phyloP scores from a whole-genome alignment of 495 filamentous ascomycete genomes.

The Lindgomyces ingoldianus region DNA sequence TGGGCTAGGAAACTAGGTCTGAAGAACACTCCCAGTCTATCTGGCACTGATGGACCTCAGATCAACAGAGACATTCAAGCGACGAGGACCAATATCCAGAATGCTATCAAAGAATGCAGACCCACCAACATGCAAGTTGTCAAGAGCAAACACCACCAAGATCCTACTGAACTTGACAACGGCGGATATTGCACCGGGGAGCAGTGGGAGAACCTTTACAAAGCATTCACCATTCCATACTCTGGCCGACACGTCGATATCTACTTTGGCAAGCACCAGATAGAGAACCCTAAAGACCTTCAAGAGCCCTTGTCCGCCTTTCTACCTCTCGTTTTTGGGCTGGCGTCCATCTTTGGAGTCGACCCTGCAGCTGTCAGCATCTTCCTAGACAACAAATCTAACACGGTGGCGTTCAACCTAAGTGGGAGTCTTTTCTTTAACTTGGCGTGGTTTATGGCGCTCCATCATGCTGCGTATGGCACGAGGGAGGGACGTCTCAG shows the following conservation, averaged over 20 bases:
- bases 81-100: constrained; percentile 60
- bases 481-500: constrained; percentile 40
- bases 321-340: constrained; percentile 66
- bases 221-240: constrained; percentile 63
- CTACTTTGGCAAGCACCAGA: constrained; percentile 50
- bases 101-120: constrained; percentile 78
- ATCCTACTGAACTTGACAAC: constrained; percentile 66
- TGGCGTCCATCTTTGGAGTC: constrained; percentile 70
- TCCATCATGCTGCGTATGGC: constrained; percentile 58
- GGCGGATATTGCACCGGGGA: constrained; percentile 85
- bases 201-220: constrained; percentile 76
- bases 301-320: constrained; percentile 64
- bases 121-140: constrained; percentile 58
- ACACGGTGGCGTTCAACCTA: constrained; percentile 90
- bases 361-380: constrained; percentile 66
- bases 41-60: constrained; percentile 50
- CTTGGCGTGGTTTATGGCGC: constrained; percentile 76
- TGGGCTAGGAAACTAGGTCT: constrained; percentile 32
- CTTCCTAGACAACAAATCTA: constrained; percentile 77
- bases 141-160: constrained; percentile 31
- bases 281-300: constrained; percentile 14
- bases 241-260: constrained; percentile 59
- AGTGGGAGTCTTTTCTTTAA: constrained; percentile 91
- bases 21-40: constrained; percentile 40
- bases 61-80: constrained; percentile 48